phyloP scores from a whole-genome alignment of 345 rosid species.

The Murraya paniculata region DNA sequence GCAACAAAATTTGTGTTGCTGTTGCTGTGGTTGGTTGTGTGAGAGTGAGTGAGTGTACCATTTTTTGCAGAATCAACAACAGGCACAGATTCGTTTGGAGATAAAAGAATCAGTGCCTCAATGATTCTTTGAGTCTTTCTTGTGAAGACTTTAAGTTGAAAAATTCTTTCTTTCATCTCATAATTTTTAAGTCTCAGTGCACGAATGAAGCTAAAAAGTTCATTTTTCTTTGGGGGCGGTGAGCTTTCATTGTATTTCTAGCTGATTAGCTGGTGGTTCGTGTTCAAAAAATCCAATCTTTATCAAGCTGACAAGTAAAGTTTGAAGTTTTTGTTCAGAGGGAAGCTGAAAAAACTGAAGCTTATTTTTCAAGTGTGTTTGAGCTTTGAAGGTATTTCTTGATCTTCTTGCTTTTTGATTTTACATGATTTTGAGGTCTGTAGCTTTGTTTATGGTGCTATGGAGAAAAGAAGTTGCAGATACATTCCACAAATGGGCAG shows the following conservation, averaged over 20 bases:
- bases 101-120: constrained; percentile 33
- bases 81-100: constrained; percentile 21
- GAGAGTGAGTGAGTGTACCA: background rate
- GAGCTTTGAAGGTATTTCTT: background rate
- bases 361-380: background rate
- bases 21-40: background rate
- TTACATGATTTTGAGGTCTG: constrained; percentile 20
- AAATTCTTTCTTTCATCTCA: constrained; percentile 8
- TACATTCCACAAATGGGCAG: constrained; percentile 17
- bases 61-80: background rate
- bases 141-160: constrained; percentile 43
- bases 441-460: constrained; percentile 15
- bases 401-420: constrained; percentile 14
- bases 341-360: constrained; percentile 6
- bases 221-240: background rate
- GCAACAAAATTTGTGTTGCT: background rate
- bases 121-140: constrained; percentile 46
- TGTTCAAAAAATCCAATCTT: constrained; percentile 19
- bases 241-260: background rate
- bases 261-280: constrained; percentile 11
- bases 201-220: constrained; percentile 1
- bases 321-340: background rate
- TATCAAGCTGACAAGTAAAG: constrained; percentile 9
- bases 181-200: background rate
- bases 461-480: constrained; percentile 40